Evolutionary conservation across 768 basidiomycete genomes (phyloP), one percentile per base, ranked within the genome.

Genomic region (Pulveroboletus frians): DNA sequence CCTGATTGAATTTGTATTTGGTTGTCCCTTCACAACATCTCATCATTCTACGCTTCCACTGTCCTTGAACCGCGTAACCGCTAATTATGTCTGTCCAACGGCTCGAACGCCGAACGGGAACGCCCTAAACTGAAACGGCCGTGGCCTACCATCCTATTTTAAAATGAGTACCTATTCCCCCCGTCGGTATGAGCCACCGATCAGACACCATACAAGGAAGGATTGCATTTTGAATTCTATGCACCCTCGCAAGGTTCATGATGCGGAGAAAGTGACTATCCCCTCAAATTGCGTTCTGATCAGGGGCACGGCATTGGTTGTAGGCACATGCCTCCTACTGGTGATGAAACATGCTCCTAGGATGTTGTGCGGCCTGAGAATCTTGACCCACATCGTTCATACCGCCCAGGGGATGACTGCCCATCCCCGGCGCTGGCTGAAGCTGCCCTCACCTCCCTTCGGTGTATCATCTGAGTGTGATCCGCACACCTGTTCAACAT

Each of bases 151-250:
- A 43, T 42, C 6, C 47, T 45, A 30, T 32, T 32, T 14, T 31
- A 31, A 39, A 50, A 43, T 38, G 34, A 36, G 26, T 15, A n/a
- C 20, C 31, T 43, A 31, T 42, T 39, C 54, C 54, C 46, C 53
- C 48, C 43, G 37, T 14, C 41, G 23, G 32, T 48, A 48, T 48
- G 13, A 30, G 20, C 23, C 17, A 37, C 49, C 43, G 29, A 57
- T 46, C 44, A 46, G 38, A 29, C 6, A 9, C 18, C 3, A 2
- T 17, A n/a, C 17, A 43, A 23, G 26, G 15, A 39, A 30, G 13
- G 14, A 30, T 49, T 26, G 11, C 23, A 17, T 3, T 31, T 10
- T 32, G 14, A 35, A 23, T 43, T 43, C 14, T 15, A 6, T 9
- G 20, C 21, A n/a, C 40, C 23, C 35, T 14, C 11, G 9, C 37